Evolutionary conservation across 176 grass and related monocot genomes (phyloP).

Genomic region (Oryza glumipatula): DNA sequence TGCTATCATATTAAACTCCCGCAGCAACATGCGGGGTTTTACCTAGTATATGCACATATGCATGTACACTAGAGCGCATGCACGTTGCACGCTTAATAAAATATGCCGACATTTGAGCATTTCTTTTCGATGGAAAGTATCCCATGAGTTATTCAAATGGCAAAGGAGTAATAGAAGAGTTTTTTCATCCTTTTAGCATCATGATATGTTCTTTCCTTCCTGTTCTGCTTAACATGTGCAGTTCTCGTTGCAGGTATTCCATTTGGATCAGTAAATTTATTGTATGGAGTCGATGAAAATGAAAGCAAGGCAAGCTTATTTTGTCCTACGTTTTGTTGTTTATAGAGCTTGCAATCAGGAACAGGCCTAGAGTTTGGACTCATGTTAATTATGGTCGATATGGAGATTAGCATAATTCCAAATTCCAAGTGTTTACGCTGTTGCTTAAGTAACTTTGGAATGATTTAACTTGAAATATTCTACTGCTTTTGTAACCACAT

Average conservation of each 20-base stretch:
- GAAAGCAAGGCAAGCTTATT: slow-evolving; percentile 91
- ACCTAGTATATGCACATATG: too few species aligned
- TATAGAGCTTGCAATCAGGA: too few species aligned
- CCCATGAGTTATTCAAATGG: neutral
- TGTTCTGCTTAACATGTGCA: slow-evolving; percentile 16
- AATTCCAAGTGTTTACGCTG: too few species aligned
- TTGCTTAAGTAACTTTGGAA: neutral
- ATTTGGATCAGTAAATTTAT: slow-evolving; percentile 96
- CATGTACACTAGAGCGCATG: too few species aligned
- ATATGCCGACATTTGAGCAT: neutral
- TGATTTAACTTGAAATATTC: slow-evolving; percentile 23
- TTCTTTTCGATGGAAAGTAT: neutral
- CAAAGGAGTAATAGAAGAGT: neutral
- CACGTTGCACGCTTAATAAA: neutral
- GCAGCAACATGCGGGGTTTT: too few species aligned
- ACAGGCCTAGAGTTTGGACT: neutral
- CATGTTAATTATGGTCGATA: slow-evolving; percentile 9
- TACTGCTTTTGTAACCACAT: slow-evolving; percentile 25
- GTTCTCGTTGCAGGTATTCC: slow-evolving; percentile 72
- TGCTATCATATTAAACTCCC: too few species aligned
- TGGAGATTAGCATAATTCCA: neutral
- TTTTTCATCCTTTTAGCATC: slow-evolving; percentile 6
- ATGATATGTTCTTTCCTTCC: slow-evolving; percentile 22
- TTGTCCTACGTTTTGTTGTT: slow-evolving; percentile 31
- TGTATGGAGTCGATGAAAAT: slow-evolving; percentile 88